Evolutionary conservation across 768 basidiomycete species (phyloP), one percentile per base, ranked within the genome.

Genomic region (Mrakia blollopis): DNA sequence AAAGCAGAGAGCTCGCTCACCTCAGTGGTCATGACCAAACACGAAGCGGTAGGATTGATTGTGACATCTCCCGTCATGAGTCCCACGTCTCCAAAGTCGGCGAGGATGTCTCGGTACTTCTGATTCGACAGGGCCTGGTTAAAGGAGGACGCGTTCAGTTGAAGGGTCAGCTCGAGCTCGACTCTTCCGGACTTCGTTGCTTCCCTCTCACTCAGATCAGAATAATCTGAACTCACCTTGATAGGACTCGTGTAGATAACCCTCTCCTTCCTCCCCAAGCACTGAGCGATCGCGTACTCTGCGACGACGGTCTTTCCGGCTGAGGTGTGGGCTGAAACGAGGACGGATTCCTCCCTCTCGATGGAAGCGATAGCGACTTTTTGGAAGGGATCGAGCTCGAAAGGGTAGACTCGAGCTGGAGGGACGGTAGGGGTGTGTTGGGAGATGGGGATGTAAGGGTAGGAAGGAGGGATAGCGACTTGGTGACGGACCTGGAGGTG

Each of bases 41-140:
- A 98, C 41, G 93, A 93, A 18, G 97, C 96, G 2, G 91, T 91
- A 3, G 97, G 96, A 83, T 98, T 98, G 82, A 98, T 98, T 0
- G 97, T 99, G 16, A 98, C 95, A 85, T 99, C 97, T 82, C 97
- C 95, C 2, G 97, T 99, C 96, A 99, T 98, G 41, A 99, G 87
- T 13, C 97, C 97, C 60, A 99, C 97, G 82, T 98, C 97, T 28
- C 94, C 93, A 84, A 99, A 99, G 82, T 93, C 92, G 62, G 93
- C 94, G 18, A 93, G 86, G 90, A 99, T 92, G 83, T 99, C 97
- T 80, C 97, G 91, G 83, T 96, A 99, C 85, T 99, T 98, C 84
- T 99, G 97, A 83, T 99, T 98, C 82, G 94, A 96, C 80, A 98
- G 86, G 0, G 97, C 97, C 96, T 98, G 85, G 62, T 4, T 25